A percentile compares a stretch with the other conserved stretches of the same genome.
These are phyloP conservation scores for Rhododendron williamsianum DNA, from an alignment of 148 eudicot species.

Conservation along the genomic window DNA sequence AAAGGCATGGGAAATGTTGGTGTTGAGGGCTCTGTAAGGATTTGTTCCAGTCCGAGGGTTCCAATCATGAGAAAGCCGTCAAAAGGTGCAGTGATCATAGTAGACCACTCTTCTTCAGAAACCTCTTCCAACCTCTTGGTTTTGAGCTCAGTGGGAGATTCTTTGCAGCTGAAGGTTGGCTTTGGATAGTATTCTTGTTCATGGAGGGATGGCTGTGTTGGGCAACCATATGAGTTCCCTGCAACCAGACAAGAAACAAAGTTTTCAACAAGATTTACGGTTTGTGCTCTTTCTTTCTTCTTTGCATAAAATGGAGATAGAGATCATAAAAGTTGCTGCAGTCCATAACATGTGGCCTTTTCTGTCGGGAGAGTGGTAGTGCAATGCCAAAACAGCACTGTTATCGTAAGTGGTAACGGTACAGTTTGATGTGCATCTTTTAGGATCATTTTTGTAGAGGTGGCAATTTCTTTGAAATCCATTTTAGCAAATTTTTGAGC, in stretches of 20 bases:
- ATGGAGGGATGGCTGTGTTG: slow-evolving; percentile 29
- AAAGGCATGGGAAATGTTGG: slow-evolving; percentile 41
- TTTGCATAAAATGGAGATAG: background rate
- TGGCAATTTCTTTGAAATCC: background rate
- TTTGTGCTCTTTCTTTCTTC: background rate
- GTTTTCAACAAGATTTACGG: background rate
- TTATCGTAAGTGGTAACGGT: background rate
- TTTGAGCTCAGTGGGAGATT: slow-evolving; percentile 14
- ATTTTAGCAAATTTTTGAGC: background rate
- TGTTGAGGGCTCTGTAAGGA: slow-evolving; percentile 46
- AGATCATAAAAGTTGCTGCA: background rate
- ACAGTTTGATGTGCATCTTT: background rate
- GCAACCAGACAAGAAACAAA: slow-evolving; percentile 18
- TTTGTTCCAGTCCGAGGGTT: slow-evolving; percentile 55
- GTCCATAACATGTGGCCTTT: background rate
- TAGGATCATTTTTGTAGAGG: background rate
- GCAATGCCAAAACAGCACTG: background rate
- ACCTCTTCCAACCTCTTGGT: slow-evolving; percentile 13
- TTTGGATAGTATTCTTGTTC: slow-evolving; percentile 27
- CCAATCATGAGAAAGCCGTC: slow-evolving; percentile 72
- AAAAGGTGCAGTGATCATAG: slow-evolving; percentile 25
- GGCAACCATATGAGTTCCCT: slow-evolving; percentile 30
- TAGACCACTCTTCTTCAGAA: slow-evolving; percentile 24
- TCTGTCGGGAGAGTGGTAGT: background rate
- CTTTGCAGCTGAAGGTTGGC: slow-evolving; percentile 23